phyloP scores from a whole-genome alignment of 352 stramenopile species.

The Phytophthora multivora region DNA sequence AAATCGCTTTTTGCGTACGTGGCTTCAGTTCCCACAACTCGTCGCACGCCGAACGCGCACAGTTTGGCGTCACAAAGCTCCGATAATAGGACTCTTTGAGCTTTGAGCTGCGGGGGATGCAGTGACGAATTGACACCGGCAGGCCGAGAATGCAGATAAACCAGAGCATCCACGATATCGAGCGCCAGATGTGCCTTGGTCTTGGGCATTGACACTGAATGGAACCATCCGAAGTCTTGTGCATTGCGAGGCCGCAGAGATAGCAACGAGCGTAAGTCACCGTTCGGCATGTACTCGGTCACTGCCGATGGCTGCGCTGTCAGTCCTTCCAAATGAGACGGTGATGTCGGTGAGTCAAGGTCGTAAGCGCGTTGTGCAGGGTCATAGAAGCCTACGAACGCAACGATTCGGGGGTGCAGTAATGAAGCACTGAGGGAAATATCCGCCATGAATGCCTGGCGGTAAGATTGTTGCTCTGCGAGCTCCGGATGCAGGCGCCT shows the following conservation, averaged over 20 bases:
- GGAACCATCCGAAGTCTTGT: conserved; percentile 45
- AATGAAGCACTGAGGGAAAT: conserved; percentile 35
- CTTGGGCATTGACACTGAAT: conserved; percentile 25
- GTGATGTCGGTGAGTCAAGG: conserved; percentile 19
- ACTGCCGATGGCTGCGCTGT: conserved; percentile 37
- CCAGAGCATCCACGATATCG: conserved; percentile 53
- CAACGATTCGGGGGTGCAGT: conserved; percentile 41
- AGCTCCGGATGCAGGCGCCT: conserved; percentile 26
- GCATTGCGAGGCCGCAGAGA: conserved; percentile 25
- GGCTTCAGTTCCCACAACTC: conserved; percentile 18
- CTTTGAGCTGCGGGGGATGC: conserved; percentile 44
- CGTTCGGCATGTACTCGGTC: conserved; percentile 51
- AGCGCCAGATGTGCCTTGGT: conserved; percentile 46
- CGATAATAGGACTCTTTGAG: conserved; percentile 47
- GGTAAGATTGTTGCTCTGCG: conserved; percentile 26
- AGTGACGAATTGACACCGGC: conserved; percentile 21
- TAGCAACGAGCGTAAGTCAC: conserved; percentile 45
- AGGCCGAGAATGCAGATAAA: conserved; percentile 51
- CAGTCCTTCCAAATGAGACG: conserved; percentile 21
- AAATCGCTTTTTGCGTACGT: conserved; percentile 20
- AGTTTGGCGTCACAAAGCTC: conserved; percentile 57
- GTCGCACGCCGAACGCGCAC: conserved; percentile 46
- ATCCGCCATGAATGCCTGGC: conserved; percentile 43
- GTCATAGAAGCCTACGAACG: conserved; percentile 46
- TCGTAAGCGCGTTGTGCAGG: conserved; percentile 24